A percentile compares a stretch with the other conserved stretches of the same genome.
Evolutionary conservation across 257 asterid species (phyloP).

Genomic region (Solanum boliviense): DNA sequence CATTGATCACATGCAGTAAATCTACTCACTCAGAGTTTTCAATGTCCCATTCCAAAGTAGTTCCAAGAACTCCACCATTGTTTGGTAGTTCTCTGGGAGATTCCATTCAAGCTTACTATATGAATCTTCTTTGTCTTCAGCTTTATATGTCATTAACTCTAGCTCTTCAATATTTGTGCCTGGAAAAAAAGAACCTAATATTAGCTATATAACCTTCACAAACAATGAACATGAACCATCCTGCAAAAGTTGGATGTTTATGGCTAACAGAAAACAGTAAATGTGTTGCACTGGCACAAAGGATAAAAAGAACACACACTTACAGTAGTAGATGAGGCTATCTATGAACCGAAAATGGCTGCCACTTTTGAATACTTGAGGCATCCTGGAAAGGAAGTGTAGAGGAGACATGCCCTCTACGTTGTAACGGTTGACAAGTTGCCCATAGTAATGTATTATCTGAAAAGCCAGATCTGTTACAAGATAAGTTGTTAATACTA

Average conservation of each 20-base stretch:
- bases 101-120: background rate
- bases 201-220: background rate
- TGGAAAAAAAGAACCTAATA: background rate
- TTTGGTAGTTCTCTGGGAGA: slow-evolving; percentile 31
- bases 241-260: background rate
- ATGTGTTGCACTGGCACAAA: background rate
- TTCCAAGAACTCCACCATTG: slow-evolving; percentile 14
- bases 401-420: slow-evolving; percentile 38
- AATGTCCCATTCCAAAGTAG: slow-evolving; percentile 12
- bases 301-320: background rate
- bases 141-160: background rate
- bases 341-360: slow-evolving; percentile 18
- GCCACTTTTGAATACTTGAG: slow-evolving; percentile 33
- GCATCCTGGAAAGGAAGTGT: slow-evolving; percentile 40
- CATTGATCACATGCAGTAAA: background rate
- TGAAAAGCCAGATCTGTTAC: slow-evolving; percentile 26
- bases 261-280: background rate
- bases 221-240: background rate
- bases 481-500: background rate
- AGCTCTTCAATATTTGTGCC: slow-evolving; percentile 13
- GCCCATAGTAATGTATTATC: slow-evolving; percentile 13
- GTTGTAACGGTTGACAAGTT: slow-evolving; percentile 18
- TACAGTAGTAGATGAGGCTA: slow-evolving; percentile 28
- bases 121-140: background rate
- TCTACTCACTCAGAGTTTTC: slow-evolving; percentile 2